Evolutionary conservation across 2,329 filamentous ascomycete species (phyloP), one percentile per base, ranked within the genome.

Genomic region (Ophiognomonia clavigignenti-juglandacearum): DNA sequence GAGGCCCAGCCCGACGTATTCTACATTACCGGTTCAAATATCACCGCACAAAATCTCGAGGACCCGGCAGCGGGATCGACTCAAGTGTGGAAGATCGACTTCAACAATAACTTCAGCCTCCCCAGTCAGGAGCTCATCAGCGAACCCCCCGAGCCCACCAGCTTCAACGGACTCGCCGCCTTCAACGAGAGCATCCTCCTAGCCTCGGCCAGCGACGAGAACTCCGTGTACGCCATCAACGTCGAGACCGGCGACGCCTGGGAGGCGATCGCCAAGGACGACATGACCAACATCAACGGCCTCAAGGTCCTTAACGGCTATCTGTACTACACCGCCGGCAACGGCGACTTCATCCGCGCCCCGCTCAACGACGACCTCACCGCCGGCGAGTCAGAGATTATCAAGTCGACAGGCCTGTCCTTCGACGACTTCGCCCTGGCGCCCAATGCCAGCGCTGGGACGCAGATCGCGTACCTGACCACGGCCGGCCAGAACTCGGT

Each of bases 171-270:
- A 4, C 22, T 43, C 8, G 29, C 41, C 20, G 29, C 41, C 22
- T 43, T 43, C 41, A 43, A 43, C n/a, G 41, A 43, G 22, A 19
- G 22, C n/a, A 37, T 36, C 31, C 36, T 43, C 23, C 41, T 43
- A n/a, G 41, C 41, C 22, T 37, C 41, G 5, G 41, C 41, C n/a
- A 37, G 31, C 16, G 36, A 27, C 32, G 31, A 43, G 32, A 23
- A 37, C 22, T 26, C 41, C 6, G 32, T 43, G 8, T 20, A 36
- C n/a, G 41, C 41, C 41, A 37, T 43, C 22, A 19, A 43, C 31
- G 16, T 43, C 6, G 19, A 35, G n/a, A 43, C 41, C 16, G 41
- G 41, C 23, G 20, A 36, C 16, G 24, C 26, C 32, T 43, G 41
- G 41, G n/a, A n/a, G n/a, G n/a, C n/a, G n/a, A n/a, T n/a, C n/a